Percentiles rank a stretch among this genome's conserved stretches.
These are phyloP conservation scores for Vaccinium macrocarpon DNA, from an alignment of 148 eudicot genomes.

Conservation along the genomic window DNA sequence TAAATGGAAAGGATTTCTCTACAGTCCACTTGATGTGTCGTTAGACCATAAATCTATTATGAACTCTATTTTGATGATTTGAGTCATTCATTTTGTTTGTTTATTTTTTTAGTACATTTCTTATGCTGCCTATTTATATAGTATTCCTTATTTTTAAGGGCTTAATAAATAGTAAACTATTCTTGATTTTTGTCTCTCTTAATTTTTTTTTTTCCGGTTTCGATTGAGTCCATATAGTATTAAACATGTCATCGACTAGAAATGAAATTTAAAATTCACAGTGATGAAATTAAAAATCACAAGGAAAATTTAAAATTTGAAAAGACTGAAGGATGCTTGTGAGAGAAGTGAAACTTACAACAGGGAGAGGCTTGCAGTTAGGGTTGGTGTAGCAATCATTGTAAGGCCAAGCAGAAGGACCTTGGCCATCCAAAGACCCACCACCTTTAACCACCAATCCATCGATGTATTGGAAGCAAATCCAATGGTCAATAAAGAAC, in stretches of 20 bases:
- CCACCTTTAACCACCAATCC: conserved; percentile 39
- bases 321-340: not conserved
- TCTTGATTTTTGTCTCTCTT: no score
- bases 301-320: not conserved
- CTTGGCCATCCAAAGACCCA: conserved; percentile 52
- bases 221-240: not conserved
- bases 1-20: not conserved
- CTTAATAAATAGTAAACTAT: not conserved
- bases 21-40: no score
- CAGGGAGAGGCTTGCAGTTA: conserved; percentile 28
- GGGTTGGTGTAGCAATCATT: conserved; percentile 30
- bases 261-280: not conserved
- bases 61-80: not conserved
- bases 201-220: not conserved
- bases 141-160: no score
- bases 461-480: conserved; percentile 36
- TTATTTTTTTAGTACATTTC: no score
- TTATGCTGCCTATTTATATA: no score
- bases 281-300: not conserved
- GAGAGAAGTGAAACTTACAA: conserved; percentile 27
- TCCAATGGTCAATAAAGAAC: conserved; percentile 34
- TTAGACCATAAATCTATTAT: no score
- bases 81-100: no score
- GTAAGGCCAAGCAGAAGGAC: conserved; percentile 30
- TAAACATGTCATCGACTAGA: not conserved